Evolutionary conservation across 2,329 filamentous ascomycete genomes (phyloP).

Genomic region (Colletotrichum australisinense): DNA sequence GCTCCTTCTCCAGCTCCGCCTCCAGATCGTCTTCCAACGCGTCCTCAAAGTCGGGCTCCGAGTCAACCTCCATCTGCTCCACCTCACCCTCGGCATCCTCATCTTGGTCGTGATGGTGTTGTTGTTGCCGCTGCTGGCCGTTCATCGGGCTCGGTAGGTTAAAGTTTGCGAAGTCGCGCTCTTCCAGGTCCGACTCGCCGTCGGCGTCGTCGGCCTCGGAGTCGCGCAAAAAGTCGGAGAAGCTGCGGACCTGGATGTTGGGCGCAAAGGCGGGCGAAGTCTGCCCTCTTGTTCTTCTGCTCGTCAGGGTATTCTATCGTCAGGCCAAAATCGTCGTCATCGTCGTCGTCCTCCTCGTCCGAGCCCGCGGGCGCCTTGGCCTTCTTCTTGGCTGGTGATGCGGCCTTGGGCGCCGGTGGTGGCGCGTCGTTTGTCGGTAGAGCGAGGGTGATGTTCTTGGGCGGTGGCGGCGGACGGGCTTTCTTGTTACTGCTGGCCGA

Average conservation of each 20-base stretch:
- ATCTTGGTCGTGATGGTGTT: conserved; percentile 40
- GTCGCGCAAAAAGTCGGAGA: conserved; percentile 64
- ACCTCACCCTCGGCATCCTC: conserved; percentile 36
- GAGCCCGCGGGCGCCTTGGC: conserved; percentile 51
- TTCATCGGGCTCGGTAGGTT: conserved; percentile 66
- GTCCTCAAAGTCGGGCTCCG: conserved; percentile 46
- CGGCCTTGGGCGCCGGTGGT: conserved; percentile 34
- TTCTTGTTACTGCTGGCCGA: conserved; percentile 37
- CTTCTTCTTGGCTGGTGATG: conserved; percentile 38
- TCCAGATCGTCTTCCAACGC: conserved; percentile 65
- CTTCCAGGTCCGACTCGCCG: conserved; percentile 60
- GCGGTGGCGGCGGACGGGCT: conserved; percentile 41
- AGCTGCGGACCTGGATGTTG: conserved; percentile 53
- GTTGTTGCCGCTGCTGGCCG: conserved; percentile 44
- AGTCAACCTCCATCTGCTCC: conserved; percentile 42
- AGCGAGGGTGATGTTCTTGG: conserved; percentile 53
- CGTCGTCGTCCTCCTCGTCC: conserved; percentile 65
- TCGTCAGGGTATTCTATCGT: conserved; percentile 70
- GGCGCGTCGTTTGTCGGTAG: conserved; percentile 45
- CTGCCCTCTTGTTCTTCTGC: conserved; percentile 44
- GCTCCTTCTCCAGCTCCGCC: conserved; percentile 67
- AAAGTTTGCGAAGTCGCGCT: conserved; percentile 53
- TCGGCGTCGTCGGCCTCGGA: conserved; percentile 59
- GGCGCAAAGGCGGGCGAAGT: conserved; percentile 60
- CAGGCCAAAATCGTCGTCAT: conserved; percentile 67